Conservation (phyloP, 1,139 yeast species). For the Candida sp. region DNA sequence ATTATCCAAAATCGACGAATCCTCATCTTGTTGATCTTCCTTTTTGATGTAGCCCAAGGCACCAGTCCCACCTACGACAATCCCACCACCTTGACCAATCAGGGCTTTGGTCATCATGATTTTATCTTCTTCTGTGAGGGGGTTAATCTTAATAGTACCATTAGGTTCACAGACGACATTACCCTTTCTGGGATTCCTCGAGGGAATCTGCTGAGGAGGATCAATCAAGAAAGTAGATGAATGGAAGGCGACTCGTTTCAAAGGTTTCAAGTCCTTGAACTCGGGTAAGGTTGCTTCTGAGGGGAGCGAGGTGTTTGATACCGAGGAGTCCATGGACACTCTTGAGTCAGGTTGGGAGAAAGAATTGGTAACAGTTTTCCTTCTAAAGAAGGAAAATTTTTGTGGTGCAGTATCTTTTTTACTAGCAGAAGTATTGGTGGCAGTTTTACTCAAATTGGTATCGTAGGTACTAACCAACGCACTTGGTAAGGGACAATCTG, state of each 20-base stretch:
- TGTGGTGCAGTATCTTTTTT: constrained; percentile 7
- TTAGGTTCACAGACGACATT: constrained; percentile 63
- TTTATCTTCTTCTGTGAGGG: constrained; percentile 60
- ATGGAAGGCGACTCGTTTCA: constrained; percentile 72
- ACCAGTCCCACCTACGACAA: constrained; percentile 79
- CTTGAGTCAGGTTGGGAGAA: constrained; percentile 9
- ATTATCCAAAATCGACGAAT: constrained; percentile 4
- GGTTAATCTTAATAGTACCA: constrained; percentile 60
- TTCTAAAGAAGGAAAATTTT: constrained; percentile 24
- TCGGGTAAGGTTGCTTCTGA: constrained; percentile 15
- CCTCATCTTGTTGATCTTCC: constrained; percentile 9
- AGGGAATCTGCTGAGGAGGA: constrained; percentile 71
- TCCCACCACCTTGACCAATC: constrained; percentile 60
- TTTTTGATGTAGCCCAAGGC: constrained; percentile 42
- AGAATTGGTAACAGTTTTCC: constrained; percentile 14
- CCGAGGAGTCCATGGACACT: constrained; percentile 9
- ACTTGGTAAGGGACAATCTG: constrained; percentile 34
- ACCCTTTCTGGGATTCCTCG: constrained; percentile 62
- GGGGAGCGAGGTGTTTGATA: constrained; percentile 5
- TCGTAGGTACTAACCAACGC: constrained; percentile 30
- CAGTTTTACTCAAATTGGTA: background rate
- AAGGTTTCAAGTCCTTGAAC: constrained; percentile 31
- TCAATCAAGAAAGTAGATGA: constrained; percentile 68
- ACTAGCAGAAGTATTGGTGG: constrained; percentile 6
- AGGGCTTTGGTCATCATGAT: constrained; percentile 40